Evolutionary conservation across 202 grass and related monocot genomes (phyloP).

Genomic region (Sporobolus alterniflorus): DNA sequence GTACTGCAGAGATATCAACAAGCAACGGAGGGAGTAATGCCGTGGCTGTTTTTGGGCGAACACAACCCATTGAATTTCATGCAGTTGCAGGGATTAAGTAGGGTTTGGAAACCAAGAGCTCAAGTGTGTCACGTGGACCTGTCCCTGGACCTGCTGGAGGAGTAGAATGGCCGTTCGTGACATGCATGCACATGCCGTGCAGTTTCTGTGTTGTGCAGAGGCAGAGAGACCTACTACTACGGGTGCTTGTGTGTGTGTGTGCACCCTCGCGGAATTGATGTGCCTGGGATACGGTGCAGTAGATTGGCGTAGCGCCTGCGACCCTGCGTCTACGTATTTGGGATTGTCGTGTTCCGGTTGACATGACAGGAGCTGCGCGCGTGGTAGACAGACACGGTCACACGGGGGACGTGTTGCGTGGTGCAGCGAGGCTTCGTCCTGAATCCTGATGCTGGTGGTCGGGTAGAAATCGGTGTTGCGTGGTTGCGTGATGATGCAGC

Average conservation of each 20-base stretch:
- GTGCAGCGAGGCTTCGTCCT: too few species aligned
- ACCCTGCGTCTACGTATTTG: neutral
- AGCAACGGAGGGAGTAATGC: neutral
- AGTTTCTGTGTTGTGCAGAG: neutral
- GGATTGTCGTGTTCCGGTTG: neutral
- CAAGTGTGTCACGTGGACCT: constrained; percentile 44
- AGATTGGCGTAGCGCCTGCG: too few species aligned
- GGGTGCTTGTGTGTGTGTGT: neutral
- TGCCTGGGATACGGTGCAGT: neutral
- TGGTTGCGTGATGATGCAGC: too few species aligned
- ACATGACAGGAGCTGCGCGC: neutral
- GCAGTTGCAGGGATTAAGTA: neutral
- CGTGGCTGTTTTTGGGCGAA: constrained; percentile 28
- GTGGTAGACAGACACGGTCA: neutral
- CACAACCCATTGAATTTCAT: constrained; percentile 29
- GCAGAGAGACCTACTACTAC: neutral
- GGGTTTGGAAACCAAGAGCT: constrained; percentile 49
- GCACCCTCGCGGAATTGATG: neutral
- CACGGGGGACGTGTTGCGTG: too few species aligned
- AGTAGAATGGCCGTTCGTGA: neutral
- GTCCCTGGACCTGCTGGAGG: constrained; percentile 2
- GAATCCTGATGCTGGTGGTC: too few species aligned
- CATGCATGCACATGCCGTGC: neutral
- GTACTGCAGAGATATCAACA: neutral
- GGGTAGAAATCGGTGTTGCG: too few species aligned